A percentile compares a stretch with the other conserved stretches of the same genome.
These are phyloP conservation scores for Penicillium corylophilum DNA, from an alignment of 2,329 filamentous ascomycete species.

Conservation along the genomic window DNA sequence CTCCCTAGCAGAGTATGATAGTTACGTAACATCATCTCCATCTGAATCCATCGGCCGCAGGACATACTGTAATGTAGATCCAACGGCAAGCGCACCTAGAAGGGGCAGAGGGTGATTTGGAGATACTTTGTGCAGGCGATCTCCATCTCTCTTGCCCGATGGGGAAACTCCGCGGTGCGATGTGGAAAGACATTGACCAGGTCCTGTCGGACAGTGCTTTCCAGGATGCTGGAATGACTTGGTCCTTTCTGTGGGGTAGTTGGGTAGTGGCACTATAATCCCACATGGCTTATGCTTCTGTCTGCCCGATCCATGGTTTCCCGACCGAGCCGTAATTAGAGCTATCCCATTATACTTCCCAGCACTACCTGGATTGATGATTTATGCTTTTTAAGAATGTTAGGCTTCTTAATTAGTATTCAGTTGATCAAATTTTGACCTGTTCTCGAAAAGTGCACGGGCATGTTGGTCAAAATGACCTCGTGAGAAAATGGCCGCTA, in stretches of 20 bases:
- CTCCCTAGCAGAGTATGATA: background rate
- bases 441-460: background rate
- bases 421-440: background rate
- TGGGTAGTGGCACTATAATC: background rate
- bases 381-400: background rate
- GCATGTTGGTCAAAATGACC: background rate
- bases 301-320: slow-evolving; percentile 1
- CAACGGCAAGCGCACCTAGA: background rate
- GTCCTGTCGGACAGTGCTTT: too few relatives aligned
- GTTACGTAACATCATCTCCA: background rate
- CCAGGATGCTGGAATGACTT: background rate
- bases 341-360: background rate
- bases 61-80: background rate
- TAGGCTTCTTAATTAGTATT: too few relatives aligned
- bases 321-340: background rate
- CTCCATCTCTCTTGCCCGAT: slow-evolving; percentile 5
- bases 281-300: slow-evolving; percentile 10
- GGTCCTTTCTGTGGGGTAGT: background rate
- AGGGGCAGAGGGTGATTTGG: background rate
- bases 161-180: slow-evolving; percentile 3
- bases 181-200: background rate
- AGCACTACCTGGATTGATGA: background rate
- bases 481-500: background rate
- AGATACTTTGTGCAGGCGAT: background rate
- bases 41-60: background rate